These are phyloP conservation scores for Fonsecaea pedrosoi DNA, from an alignment of 2,329 filamentous ascomycete genomes.

Conservation along the genomic window DNA sequence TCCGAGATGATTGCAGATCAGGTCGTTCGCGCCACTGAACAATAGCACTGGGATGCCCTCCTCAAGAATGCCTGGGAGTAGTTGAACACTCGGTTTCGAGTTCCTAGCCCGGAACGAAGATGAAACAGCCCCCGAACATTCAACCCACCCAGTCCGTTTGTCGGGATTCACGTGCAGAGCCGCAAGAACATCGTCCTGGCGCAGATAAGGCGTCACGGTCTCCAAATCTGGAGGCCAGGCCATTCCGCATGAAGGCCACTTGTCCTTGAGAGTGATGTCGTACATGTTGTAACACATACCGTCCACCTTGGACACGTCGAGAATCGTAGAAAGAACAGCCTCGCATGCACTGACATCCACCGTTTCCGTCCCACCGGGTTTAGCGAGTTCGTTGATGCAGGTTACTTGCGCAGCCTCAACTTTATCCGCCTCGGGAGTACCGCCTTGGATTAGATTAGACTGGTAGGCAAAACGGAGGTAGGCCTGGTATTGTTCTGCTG, in stretches of 20 bases:
- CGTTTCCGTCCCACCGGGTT: constrained; percentile 63
- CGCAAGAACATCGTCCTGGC: constrained; percentile 74
- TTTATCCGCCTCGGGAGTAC: constrained; percentile 66
- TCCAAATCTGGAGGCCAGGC: constrained; percentile 92
- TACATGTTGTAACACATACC: constrained; percentile 92
- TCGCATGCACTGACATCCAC: constrained; percentile 79
- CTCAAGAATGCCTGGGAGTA: constrained; percentile 79
- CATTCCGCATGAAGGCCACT: constrained; percentile 87
- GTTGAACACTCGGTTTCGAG: constrained; percentile 73
- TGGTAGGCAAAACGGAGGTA: constrained; percentile 85
- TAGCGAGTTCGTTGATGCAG: constrained; percentile 69
- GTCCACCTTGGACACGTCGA: constrained; percentile 67
- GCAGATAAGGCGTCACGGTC: constrained; percentile 81
- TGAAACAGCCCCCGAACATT: constrained; percentile 83
- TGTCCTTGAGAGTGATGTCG: constrained; percentile 84
- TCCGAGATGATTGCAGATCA: constrained; percentile 96
- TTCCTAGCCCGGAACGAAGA: constrained; percentile 71
- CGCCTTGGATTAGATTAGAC: constrained; percentile 72
- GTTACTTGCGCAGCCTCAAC: constrained; percentile 72
- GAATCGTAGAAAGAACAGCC: constrained; percentile 73
- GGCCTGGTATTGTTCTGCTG: constrained; percentile 84
- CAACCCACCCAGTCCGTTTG: constrained; percentile 87
- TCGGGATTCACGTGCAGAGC: constrained; percentile 83
- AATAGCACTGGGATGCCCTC: constrained; percentile 77
- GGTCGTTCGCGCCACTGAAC: constrained; percentile 90